phyloP scores from a whole-genome alignment of 768 basidiomycete genomes.

The Auricularia cornea region DNA sequence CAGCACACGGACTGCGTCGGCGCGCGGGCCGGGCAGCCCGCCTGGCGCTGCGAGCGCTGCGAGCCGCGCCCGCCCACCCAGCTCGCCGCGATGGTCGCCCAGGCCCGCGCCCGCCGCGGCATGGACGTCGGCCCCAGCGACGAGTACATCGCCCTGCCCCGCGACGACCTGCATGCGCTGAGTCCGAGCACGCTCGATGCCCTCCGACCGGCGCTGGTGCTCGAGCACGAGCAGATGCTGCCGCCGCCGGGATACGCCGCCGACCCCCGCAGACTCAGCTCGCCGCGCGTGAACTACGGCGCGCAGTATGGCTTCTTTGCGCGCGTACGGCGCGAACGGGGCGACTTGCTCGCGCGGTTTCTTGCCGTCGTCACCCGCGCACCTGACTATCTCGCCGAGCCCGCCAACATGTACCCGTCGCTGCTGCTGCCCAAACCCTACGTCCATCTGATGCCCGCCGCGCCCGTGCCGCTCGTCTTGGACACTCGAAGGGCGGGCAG shows the following conservation, averaged over 20 bases:
- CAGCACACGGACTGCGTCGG: neutral
- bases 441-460: constrained; percentile 62
- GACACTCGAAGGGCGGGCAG: constrained; percentile 70
- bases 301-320: neutral
- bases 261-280: neutral
- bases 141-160: neutral
- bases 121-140: neutral
- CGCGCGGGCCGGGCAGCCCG: neutral
- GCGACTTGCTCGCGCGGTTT: neutral
- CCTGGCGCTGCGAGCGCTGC: neutral
- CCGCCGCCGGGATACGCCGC: neutral
- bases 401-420: constrained; percentile 3
- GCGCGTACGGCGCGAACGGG: neutral
- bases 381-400: neutral
- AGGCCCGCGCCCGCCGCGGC: neutral
- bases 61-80: neutral
- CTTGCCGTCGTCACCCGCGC: neutral
- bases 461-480: constrained; percentile 40
- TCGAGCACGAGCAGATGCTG: neutral
- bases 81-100: neutral
- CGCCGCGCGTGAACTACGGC: neutral
- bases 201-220: neutral
- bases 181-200: neutral
- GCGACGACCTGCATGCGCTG: neutral
- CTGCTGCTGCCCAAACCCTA: constrained; percentile 74